Evolutionary conservation across 257 asterid species (phyloP).

Genomic region (Solanum habrochaites): DNA sequence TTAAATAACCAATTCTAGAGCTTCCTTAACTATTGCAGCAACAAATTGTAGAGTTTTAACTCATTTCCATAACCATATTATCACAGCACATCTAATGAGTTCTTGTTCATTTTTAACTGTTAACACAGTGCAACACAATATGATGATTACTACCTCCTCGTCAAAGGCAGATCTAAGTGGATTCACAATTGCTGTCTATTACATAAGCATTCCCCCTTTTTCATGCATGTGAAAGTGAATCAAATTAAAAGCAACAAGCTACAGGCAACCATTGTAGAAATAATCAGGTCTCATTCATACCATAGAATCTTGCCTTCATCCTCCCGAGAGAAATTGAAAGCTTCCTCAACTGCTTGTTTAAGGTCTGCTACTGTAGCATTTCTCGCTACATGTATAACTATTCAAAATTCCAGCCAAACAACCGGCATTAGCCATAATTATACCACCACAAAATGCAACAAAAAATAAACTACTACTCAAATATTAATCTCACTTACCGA

Average conservation of each 20-base stretch:
- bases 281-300: conserved; percentile 14
- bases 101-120: background rate
- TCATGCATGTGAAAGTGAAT: background rate
- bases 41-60: background rate
- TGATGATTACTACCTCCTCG: background rate
- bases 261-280: background rate
- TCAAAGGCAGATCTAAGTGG: background rate
- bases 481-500: conserved; percentile 14
- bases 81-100: background rate
- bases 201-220: background rate
- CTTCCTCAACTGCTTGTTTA: conserved; percentile 37
- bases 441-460: background rate
- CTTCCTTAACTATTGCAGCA: background rate
- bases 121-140: background rate
- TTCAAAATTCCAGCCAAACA: background rate
- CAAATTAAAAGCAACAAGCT: background rate
- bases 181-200: background rate
- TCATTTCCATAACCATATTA: background rate
- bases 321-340: conserved; percentile 10
- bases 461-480: background rate
- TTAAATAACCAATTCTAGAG: background rate
- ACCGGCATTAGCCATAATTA: background rate
- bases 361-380: conserved; percentile 43
- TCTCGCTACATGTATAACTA: conserved; percentile 39
- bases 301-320: conserved; percentile 28